Evolutionary conservation across 2,329 filamentous ascomycete species (phyloP), one percentile per base, ranked within the genome.

Genomic region (Chaetomium sp.): DNA sequence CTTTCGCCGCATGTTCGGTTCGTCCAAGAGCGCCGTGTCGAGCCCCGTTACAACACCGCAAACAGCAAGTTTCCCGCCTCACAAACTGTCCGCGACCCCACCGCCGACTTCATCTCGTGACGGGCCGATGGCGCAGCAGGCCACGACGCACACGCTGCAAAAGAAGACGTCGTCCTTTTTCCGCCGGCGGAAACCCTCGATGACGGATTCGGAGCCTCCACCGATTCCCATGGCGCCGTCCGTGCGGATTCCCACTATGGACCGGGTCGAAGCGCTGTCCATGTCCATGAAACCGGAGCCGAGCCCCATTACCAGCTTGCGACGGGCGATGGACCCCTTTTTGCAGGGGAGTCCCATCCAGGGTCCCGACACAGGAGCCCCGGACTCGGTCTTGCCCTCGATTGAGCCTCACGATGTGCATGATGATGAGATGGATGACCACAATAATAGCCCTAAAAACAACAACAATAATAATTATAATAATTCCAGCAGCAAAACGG

Each of bases 151-250:
- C 5, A 65, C 65, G 19, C 74, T 96, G 51, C 88, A 89, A 65
- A 96, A 96, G 76, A 96, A 96, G 71, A 83, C 89, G 4, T 95
- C 92, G 1, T 92, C 90, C 0, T 97, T 99, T 74, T 97, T 97
- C 74, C 82, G 94, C 59, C 81, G 94, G 57, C 82, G 91, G 60
- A 97, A 97, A 80, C 95, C 92, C 79, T 96, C 91, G 5, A 72
- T 90, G 37, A 81, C 84, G 11, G 91, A 95, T 60, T 68, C 70
- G 45, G 78, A 82, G 27, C 55, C 72, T 6, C 71, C 74, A 1
- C 61, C 75, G 50, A 70, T 75, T 27, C 64, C 62, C 8, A 55
- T 58, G 10, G 62, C 72, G 43, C 65, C 71, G 7, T 65, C 70
- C 3, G 64, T 72, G 46, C 68, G 69, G 37, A 55, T 71, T 34